phyloP scores from a whole-genome alignment of 2,329 filamentous ascomycete species.

The Nemania abortiva region DNA sequence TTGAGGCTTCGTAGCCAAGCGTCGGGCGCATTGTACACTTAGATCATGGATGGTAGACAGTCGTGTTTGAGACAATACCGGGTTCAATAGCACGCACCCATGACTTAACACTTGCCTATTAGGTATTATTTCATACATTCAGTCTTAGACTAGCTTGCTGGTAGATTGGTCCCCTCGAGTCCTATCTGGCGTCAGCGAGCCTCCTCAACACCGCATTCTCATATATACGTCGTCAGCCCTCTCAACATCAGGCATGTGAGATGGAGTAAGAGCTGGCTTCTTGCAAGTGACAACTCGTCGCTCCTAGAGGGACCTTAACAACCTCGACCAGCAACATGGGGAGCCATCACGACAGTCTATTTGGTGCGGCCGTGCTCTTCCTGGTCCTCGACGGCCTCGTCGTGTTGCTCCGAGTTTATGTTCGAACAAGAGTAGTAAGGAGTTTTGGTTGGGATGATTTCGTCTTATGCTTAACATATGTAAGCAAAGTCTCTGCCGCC shows the following conservation, averaged over 20 bases:
- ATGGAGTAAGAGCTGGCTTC: constrained; percentile 25
- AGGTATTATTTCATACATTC: constrained; percentile 4
- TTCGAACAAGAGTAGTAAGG: constrained; percentile 47
- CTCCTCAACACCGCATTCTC: neutral
- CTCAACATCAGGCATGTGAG: constrained; percentile 17
- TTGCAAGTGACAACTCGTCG: constrained; percentile 27
- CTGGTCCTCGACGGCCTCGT: constrained; percentile 45
- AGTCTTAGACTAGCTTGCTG: neutral
- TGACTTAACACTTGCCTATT: neutral
- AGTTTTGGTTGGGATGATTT: constrained; percentile 51
- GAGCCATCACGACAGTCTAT: constrained; percentile 39
- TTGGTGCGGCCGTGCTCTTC: constrained; percentile 47
- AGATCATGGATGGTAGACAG: constrained; percentile 6
- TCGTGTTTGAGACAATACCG: constrained; percentile 1
- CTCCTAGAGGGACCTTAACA: constrained; percentile 7
- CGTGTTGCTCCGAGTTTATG: constrained; percentile 48
- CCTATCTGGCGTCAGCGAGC: neutral
- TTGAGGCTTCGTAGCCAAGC: neutral
- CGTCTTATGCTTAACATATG: constrained; percentile 48
- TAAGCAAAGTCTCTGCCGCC: constrained; percentile 29
- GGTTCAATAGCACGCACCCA: constrained; percentile 4
- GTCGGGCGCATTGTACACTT: constrained; percentile 5
- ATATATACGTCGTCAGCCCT: neutral
- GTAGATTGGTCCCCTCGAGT: neutral
- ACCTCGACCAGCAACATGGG: constrained; percentile 28